Evolutionary conservation across 257 asterid species (phyloP).

Genomic region (Marsdenia floribunda): DNA sequence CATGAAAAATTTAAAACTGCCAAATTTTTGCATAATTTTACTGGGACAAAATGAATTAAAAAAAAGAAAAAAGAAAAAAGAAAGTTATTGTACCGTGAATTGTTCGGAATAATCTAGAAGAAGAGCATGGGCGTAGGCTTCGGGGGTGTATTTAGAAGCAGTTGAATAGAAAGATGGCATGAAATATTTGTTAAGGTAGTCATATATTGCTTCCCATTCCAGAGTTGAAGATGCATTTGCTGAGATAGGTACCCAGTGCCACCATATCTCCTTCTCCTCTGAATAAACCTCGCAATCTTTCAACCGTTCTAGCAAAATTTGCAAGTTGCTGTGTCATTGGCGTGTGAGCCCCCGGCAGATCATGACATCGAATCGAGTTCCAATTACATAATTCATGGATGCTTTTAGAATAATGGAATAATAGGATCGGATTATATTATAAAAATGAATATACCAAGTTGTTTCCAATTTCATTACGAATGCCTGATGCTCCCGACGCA

Average conservation of each 20-base stretch:
- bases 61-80: no score
- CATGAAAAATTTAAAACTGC: no score
- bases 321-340: conserved; percentile 73
- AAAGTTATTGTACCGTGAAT: conserved; percentile 32
- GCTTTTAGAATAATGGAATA: no score
- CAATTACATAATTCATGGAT: neutral
- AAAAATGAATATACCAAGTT: conserved; percentile 42
- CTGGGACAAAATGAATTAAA: no score
- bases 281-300: conserved; percentile 47
- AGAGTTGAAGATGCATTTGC: conserved; percentile 65
- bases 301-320: conserved; percentile 54
- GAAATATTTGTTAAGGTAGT: conserved; percentile 85
- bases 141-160: conserved; percentile 46
- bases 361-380: neutral
- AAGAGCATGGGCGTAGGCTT: conserved; percentile 67
- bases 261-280: conserved; percentile 49
- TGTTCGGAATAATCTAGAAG: conserved; percentile 62
- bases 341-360: conserved; percentile 73
- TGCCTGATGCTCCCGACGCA: conserved; percentile 94
- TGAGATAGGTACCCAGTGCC: conserved; percentile 48
- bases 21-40: no score
- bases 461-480: conserved; percentile 87
- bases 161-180: conserved; percentile 72
- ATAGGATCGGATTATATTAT: no score
- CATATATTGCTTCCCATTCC: conserved; percentile 95